Percentiles rank a stretch among this genome's conserved stretches.
Conservation (phyloP, 2,329 filamentous ascomycete genomes). For the Mycosphaerelloides madeirae region DNA sequence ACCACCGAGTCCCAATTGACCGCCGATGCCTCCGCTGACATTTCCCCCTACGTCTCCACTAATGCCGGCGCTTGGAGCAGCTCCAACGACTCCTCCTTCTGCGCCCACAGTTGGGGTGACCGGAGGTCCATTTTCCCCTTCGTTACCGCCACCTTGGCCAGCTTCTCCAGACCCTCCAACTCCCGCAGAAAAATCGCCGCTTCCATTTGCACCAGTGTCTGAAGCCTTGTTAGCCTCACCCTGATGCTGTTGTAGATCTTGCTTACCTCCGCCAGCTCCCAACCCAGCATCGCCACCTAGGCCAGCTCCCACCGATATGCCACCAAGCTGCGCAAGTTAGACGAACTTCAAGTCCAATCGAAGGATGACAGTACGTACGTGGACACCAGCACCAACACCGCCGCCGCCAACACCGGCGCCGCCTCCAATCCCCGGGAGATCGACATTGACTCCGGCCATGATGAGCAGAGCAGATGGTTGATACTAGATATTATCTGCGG, state of each 20-base stretch:
- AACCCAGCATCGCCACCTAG: too few relatives aligned
- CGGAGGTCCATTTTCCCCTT: too few relatives aligned
- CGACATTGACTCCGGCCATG: too few relatives aligned
- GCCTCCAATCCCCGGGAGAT: too few relatives aligned
- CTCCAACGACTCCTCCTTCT: not conserved
- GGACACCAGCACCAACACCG: constrained; percentile 1
- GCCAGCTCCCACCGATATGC: not conserved
- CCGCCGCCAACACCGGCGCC: not conserved
- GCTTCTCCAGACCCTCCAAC: not conserved
- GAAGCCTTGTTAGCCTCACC: too few relatives aligned
- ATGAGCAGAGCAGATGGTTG: too few relatives aligned
- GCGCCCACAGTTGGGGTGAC: not conserved
- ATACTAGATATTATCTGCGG: too few relatives aligned
- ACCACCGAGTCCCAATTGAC: not conserved
- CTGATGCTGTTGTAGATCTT: too few relatives aligned
- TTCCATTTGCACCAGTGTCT: not conserved
- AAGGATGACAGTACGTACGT: not conserved
- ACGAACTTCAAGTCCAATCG: not conserved
- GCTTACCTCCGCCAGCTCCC: too few relatives aligned
- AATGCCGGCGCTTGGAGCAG: too few relatives aligned
- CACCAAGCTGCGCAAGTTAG: not conserved
- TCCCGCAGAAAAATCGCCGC: not conserved
- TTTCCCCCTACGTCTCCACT: too few relatives aligned
- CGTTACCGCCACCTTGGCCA: too few relatives aligned
- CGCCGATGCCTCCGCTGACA: not conserved